Evolutionary conservation across 2,329 filamentous ascomycete genomes (phyloP).

Genomic region (Pseudopyricularia javanii): DNA sequence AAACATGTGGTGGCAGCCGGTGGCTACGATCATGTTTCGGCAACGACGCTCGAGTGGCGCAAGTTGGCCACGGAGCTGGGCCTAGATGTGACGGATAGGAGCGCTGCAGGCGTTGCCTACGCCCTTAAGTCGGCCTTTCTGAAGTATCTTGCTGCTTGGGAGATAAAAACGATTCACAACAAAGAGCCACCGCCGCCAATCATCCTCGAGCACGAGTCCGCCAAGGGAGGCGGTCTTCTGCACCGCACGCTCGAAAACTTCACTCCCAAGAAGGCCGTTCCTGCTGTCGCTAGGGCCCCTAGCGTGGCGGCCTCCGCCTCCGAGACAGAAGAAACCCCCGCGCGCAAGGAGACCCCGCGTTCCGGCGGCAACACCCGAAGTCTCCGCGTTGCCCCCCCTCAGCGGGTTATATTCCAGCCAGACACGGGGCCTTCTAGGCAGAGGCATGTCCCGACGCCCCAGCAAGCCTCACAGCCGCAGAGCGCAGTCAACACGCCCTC

Average conservation of each 20-base stretch:
- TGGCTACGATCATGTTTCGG: slow-evolving; percentile 76
- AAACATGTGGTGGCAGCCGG: slow-evolving; percentile 64
- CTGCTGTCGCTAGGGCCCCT: slow-evolving; percentile 13
- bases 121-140: slow-evolving; percentile 81
- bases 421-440: slow-evolving; percentile 56
- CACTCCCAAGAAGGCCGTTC: slow-evolving; percentile 14
- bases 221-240: slow-evolving; percentile 71
- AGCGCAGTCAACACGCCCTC: slow-evolving; percentile 14
- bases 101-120: slow-evolving; percentile 75
- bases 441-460: slow-evolving; percentile 34
- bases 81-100: slow-evolving; percentile 47
- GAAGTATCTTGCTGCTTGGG: slow-evolving; percentile 77
- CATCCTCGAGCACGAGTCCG: slow-evolving; percentile 77
- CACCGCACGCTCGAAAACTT: slow-evolving; percentile 71
- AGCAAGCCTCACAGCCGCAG: slow-evolving; percentile 20
- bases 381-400: slow-evolving; percentile 71
- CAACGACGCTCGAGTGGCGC: slow-evolving; percentile 78
- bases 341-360: slow-evolving; percentile 39
- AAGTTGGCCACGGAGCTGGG: slow-evolving; percentile 66
- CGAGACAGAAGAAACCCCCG: slow-evolving; percentile 45
- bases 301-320: slow-evolving; percentile 14
- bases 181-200: slow-evolving; percentile 78
- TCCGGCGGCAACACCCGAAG: slow-evolving; percentile 50
- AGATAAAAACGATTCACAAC: slow-evolving; percentile 66
- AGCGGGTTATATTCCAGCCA: slow-evolving; percentile 74